These are phyloP conservation scores for Trapa bicornis DNA, from an alignment of 345 rosid genomes.

Conservation along the genomic window DNA sequence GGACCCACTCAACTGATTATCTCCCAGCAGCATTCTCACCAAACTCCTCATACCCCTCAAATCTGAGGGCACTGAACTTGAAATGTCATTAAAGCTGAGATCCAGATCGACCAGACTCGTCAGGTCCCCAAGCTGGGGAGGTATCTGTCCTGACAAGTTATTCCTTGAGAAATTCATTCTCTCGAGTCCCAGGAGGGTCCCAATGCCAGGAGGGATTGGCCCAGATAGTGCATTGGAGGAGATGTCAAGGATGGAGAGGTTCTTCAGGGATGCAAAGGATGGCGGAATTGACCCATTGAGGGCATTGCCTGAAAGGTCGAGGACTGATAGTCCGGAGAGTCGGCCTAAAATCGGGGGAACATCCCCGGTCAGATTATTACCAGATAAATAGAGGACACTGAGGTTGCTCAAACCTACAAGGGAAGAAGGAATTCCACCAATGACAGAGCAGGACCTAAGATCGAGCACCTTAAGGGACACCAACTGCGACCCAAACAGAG, in stretches of 20 bases:
- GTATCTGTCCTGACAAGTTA: slow-evolving; percentile 51
- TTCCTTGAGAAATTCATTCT: slow-evolving; percentile 65
- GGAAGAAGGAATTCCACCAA: slow-evolving; percentile 49
- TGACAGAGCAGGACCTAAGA: slow-evolving; percentile 64
- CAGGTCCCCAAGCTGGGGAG: slow-evolving; percentile 65
- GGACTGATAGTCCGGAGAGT: slow-evolving; percentile 34
- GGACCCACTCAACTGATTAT: slow-evolving; percentile 44
- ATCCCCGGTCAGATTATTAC: slow-evolving; percentile 41
- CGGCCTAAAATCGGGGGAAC: slow-evolving; percentile 59
- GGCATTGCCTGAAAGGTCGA: slow-evolving; percentile 59
- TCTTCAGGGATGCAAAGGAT: slow-evolving; percentile 42
- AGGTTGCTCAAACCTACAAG: slow-evolving; percentile 65
- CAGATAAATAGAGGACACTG: slow-evolving; percentile 41
- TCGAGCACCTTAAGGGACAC: slow-evolving; percentile 56
- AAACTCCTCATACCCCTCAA: slow-evolving; percentile 51
- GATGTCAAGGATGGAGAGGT: slow-evolving; percentile 52
- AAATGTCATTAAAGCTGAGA: slow-evolving; percentile 58
- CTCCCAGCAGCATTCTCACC: slow-evolving; percentile 41
- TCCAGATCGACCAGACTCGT: slow-evolving; percentile 56
- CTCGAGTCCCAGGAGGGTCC: slow-evolving; percentile 40
- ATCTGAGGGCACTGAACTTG: slow-evolving; percentile 53
- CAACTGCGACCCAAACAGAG: slow-evolving; percentile 56
- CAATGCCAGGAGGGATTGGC: slow-evolving; percentile 48
- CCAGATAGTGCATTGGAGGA: slow-evolving; percentile 62
- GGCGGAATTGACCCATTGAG: slow-evolving; percentile 59